phyloP scores from a whole-genome alignment of 441 rosid genomes.

The Populus hybrid region DNA sequence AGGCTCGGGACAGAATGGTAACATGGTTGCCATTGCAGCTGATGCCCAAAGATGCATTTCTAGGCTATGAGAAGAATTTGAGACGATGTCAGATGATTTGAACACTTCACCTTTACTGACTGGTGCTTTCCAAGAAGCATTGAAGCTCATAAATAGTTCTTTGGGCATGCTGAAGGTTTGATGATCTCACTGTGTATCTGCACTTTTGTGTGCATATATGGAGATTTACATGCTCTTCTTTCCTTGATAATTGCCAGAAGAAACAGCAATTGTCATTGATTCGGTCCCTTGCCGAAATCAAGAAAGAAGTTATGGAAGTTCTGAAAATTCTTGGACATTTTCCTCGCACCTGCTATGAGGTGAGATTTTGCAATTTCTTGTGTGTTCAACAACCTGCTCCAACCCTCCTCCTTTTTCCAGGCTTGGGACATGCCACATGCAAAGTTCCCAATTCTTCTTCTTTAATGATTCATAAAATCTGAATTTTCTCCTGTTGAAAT shows the following conservation, averaged over 20 bases:
- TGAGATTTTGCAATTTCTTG: conserved; percentile 13
- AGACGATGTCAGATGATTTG: conserved; percentile 73
- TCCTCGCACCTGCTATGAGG: conserved; percentile 51
- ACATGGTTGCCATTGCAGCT: conserved; percentile 32
- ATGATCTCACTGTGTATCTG: neutral
- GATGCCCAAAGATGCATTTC: conserved; percentile 55
- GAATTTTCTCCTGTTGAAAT: neutral
- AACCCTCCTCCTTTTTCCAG: neutral
- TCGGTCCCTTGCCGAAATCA: conserved; percentile 56
- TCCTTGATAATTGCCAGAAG: conserved; percentile 44
- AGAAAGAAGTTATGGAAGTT: conserved; percentile 53
- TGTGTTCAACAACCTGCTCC: neutral
- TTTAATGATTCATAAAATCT: neutral
- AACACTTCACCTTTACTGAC: conserved; percentile 69
- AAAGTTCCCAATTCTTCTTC: neutral
- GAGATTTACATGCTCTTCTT: neutral
- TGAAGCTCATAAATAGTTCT: conserved; percentile 66
- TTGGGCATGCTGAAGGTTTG: conserved; percentile 58
- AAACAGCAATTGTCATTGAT: conserved; percentile 49
- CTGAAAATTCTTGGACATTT: conserved; percentile 58
- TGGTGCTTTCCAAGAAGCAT: conserved; percentile 71
- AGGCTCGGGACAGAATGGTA: conserved; percentile 27
- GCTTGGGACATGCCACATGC: too few relatives aligned
- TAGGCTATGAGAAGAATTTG: conserved; percentile 53
- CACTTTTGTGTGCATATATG: neutral